phyloP scores from a whole-genome alignment of 495 filamentous ascomycete genomes.

The Terfezia claveryi region DNA sequence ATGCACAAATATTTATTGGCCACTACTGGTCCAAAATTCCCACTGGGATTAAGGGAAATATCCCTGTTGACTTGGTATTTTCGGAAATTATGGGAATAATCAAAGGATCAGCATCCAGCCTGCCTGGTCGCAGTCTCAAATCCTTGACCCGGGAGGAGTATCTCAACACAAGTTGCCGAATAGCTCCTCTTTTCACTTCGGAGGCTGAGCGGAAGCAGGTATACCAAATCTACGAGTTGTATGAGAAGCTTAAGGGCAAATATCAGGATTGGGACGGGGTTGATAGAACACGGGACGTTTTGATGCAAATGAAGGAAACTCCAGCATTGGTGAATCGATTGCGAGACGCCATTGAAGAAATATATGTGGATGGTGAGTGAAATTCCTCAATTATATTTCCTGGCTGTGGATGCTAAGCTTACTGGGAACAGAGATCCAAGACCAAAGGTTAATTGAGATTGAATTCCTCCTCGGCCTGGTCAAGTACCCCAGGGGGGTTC shows the following conservation, averaged over 20 bases:
- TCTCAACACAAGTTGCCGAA: constrained; percentile 7
- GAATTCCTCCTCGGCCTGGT: constrained; percentile 21
- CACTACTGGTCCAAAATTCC: background rate
- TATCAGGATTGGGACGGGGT: constrained; percentile 20
- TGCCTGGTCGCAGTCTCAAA: constrained; percentile 4
- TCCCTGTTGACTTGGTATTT: constrained; percentile 21
- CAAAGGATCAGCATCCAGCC: constrained; percentile 20
- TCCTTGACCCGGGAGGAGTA: constrained; percentile 20
- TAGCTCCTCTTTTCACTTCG: constrained; percentile 19
- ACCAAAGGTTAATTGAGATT: constrained; percentile 23
- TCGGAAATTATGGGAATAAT: constrained; percentile 28
- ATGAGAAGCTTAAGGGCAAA: constrained; percentile 21
- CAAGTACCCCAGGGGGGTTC: constrained; percentile 20
- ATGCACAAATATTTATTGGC: background rate
- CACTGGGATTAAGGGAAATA: constrained; percentile 23
- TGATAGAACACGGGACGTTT: constrained; percentile 19
- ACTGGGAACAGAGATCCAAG: constrained; percentile 22
- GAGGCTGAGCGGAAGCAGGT: constrained; percentile 15
- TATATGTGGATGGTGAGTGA: constrained; percentile 24
- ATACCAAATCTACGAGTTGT: constrained; percentile 21
- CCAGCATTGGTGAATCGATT: constrained; percentile 1
- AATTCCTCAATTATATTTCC: constrained; percentile 1
- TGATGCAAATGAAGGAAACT: constrained; percentile 6
- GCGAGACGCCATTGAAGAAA: constrained; percentile 21
- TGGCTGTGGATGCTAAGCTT: background rate